Base-by-base conservation (phyloP, 306 rosid genomes). In the Prunus armeniaca region DNA sequence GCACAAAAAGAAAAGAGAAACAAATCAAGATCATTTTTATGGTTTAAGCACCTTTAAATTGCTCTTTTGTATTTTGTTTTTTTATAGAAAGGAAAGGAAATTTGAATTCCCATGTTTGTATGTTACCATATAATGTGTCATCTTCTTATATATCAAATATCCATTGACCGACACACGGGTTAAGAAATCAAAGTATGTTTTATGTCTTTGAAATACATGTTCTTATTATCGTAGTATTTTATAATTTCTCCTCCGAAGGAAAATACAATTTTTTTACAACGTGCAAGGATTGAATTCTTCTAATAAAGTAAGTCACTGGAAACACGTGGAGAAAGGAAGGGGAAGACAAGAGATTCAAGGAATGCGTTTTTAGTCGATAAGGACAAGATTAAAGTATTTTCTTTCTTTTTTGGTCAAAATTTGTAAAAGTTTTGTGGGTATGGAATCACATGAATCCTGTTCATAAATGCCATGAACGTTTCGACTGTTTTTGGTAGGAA, bases 381-480 rank as follows among this genome's bases (percentile, higher is more conserved):
- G 68, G 52, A 69, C 15, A 61, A 6, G 56, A 0, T 62, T 45
- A 14, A n/a, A 72, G 38, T n/a, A 47, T 28, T 69, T 2, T 81
- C 28, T 30, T 47, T 24, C 27, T 25, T 22, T 32, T 73, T 47
- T 12, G 41, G 20, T 24, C 52, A 73, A 76, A 12, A 49, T 12
- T 9, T 58, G 24, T 58, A 28, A 14, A 14, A 14, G 24, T 24
- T 24, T 24, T 12, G 1, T 38, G 43, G 43, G 43, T 38, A 7
- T 38, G 17, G 52, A 51, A 13, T 24, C 85, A 79, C 72, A 79
- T 79, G 86, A 77, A 71, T 79, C 70, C 52, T 74, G 73, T 76
- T 76, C 73, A 60, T 56, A 52, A 20, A 71, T 69, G 45, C 80
- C 51, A 22, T 28, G 55, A 18, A 77, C 60, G 58, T 34, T 6